Base-by-base conservation (phyloP, 345 rosid species). In the Melastoma malabathricum region DNA sequence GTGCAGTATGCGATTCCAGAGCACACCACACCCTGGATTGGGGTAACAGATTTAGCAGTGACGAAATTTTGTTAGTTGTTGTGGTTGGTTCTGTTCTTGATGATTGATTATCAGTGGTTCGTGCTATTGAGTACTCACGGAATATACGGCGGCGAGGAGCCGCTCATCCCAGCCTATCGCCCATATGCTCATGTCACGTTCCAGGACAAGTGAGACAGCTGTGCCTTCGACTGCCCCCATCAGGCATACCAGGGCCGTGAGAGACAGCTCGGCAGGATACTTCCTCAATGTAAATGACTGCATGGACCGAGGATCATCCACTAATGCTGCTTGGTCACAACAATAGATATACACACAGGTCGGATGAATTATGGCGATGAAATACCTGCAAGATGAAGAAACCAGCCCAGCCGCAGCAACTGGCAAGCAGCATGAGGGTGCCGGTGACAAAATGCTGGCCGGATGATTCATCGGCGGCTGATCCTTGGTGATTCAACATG, bases 221-320 rank as follows among this genome's bases (percentile, higher is more conserved):
- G 76, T 49, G 15, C 85, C 85, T 74, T 84, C 75, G 44, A 90
- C 51, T 47, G 66, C 59, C 10, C 98, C 98, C 78, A 65, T 68
- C 10, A 77, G 51, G 65, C 98, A 90, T 55, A 90, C 75, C 72
- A 75, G 61, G 38, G 80, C 75, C 13, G 94, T 73, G 1, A 86
- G 64, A 9, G 98, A 86, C 6, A 90, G 74, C 69, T 86, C 83
- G n/a, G 96, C 98, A n/a, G 98, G 98, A 68, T 90, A 86, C 62
- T 47, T 57, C 63, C 64, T 84, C 74, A 86, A 52, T 3, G 98
- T 90, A 59, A 76, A 78, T 23, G 92, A 73, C 92, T 90, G 80
- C 6, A 48, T 31, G 3, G 38, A 5, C 38, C 7, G 7, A 31
- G 31, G 6, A 31, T 31, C 38, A 31, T 9, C 1, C 10, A 43